Percentiles rank a stretch among this genome's conserved stretches.
Evolutionary conservation across 2,329 filamentous ascomycete species (phyloP).

Genomic region (Alternaria arborescens): DNA sequence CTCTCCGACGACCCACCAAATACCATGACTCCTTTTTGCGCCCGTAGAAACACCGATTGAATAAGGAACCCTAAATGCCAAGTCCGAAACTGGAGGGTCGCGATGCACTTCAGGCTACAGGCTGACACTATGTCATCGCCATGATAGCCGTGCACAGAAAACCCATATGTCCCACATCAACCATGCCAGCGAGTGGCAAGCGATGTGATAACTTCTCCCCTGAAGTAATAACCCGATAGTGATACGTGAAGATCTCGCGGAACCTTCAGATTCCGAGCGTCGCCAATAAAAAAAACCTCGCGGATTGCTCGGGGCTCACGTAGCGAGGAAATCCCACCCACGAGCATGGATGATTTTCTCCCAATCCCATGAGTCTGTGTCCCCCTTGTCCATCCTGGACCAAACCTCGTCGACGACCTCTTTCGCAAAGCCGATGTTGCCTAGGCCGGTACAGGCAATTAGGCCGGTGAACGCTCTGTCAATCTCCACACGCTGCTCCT

Average conservation of each 20-base stretch:
- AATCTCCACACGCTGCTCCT: conserved; percentile 64
- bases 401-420: conserved; percentile 66
- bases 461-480: conserved; percentile 62
- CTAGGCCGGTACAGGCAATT: conserved; percentile 64
- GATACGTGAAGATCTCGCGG: neutral
- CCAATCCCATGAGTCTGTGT: conserved; percentile 63
- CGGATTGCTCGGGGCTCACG: conserved; percentile 47
- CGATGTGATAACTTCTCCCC: neutral
- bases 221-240: neutral
- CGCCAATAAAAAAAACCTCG: conserved; percentile 3
- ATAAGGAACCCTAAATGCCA: conserved; percentile 9
- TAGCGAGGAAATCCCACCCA: conserved; percentile 69
- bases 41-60: conserved; percentile 14
- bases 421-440: conserved; percentile 66
- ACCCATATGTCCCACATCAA: neutral
- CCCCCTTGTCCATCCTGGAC: conserved; percentile 29
- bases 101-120: conserved; percentile 12
- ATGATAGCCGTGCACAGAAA: conserved; percentile 12
- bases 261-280: neutral
- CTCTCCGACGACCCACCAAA: conserved; percentile 11
- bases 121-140: conserved; percentile 1
- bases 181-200: neutral
- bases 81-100: conserved; percentile 3
- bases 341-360: conserved; percentile 59
- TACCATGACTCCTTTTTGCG: conserved; percentile 21